Conservation (phyloP, 2,329 filamentous ascomycete species). For the Aureobasidium sp. region DNA sequence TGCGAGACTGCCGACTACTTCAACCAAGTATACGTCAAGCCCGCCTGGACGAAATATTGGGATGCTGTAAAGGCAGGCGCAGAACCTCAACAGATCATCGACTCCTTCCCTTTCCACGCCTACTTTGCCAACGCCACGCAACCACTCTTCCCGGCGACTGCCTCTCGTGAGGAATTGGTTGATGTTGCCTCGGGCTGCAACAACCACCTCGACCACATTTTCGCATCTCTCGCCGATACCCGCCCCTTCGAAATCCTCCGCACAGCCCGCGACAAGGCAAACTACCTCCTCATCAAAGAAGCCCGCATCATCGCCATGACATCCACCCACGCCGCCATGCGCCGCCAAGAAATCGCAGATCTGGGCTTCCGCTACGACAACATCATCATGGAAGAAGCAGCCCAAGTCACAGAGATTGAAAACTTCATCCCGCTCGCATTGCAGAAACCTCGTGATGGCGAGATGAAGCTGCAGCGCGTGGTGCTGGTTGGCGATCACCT, state of each 20-base stretch:
- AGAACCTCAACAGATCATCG: slow-evolving; percentile 50
- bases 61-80: slow-evolving; percentile 50
- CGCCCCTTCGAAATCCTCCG: slow-evolving; percentile 90
- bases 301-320: slow-evolving; percentile 99
- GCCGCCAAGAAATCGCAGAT: slow-evolving; percentile 76
- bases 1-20: slow-evolving; percentile 98
- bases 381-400: slow-evolving; percentile 95
- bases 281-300: slow-evolving; percentile 90
- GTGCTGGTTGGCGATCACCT: slow-evolving; percentile 92
- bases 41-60: slow-evolving; percentile 80
- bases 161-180: slow-evolving; percentile 56
- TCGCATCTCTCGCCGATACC: slow-evolving; percentile 84
- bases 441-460: slow-evolving; percentile 66
- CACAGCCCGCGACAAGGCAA: slow-evolving; percentile 82
- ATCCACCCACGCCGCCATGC: slow-evolving; percentile 93
- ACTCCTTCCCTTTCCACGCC: slow-evolving; percentile 74
- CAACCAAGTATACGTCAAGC: slow-evolving; percentile 81
- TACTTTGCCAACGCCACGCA: slow-evolving; percentile 87
- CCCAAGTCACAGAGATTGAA: slow-evolving; percentile 95
- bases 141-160: slow-evolving; percentile 64
- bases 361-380: slow-evolving; percentile 98
- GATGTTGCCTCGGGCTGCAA: slow-evolving; percentile 80
- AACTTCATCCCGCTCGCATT: slow-evolving; percentile 93
- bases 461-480: slow-evolving; percentile 72
- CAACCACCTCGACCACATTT: slow-evolving; percentile 79